These are phyloP conservation scores for Niveomyces coronatus DNA, from an alignment of 2,329 filamentous ascomycete genomes.

Conservation along the genomic window DNA sequence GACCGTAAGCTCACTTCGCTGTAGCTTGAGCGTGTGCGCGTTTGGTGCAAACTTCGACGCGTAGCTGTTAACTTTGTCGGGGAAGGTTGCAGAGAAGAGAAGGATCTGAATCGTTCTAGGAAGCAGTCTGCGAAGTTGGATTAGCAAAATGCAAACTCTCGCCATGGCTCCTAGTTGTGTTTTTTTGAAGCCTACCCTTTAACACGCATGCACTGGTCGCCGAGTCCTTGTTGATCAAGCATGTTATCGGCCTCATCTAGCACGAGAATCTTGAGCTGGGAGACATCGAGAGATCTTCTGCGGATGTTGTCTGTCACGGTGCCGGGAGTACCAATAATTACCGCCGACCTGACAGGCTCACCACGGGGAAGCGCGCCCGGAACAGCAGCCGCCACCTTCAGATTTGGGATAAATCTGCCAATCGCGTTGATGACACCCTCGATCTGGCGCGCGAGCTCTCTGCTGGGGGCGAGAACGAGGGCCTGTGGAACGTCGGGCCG, in stretches of 20 bases:
- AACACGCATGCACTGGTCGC: conserved; percentile 87
- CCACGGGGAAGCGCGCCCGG: conserved; percentile 65
- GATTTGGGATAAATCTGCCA: conserved; percentile 68
- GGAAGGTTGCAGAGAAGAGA: conserved; percentile 91
- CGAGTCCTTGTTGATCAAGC: conserved; percentile 89
- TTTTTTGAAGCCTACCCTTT: conserved; percentile 49
- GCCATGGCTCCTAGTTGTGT: background rate
- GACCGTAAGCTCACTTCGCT: conserved; percentile 86
- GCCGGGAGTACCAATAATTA: conserved; percentile 88
- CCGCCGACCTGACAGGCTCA: conserved; percentile 58
- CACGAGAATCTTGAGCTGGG: conserved; percentile 69
- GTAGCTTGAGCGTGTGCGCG: conserved; percentile 77
- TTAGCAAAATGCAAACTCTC: background rate
- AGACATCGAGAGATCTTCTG: conserved; percentile 61
- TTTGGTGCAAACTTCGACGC: conserved; percentile 76
- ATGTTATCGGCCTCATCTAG: conserved; percentile 98
- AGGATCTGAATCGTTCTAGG: conserved; percentile 73
- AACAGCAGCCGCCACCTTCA: conserved; percentile 73
- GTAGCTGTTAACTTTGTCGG: conserved; percentile 74
- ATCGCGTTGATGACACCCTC: conserved; percentile 74
- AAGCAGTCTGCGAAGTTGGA: conserved; percentile 47
- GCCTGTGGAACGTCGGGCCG: conserved; percentile 67
- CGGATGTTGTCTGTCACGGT: conserved; percentile 84
- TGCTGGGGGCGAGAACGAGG: conserved; percentile 79
- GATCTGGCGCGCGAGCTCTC: conserved; percentile 92